phyloP scores from a whole-genome alignment of 805 yeast genomes.

The Metschnikowia chrysomelidarum region DNA sequence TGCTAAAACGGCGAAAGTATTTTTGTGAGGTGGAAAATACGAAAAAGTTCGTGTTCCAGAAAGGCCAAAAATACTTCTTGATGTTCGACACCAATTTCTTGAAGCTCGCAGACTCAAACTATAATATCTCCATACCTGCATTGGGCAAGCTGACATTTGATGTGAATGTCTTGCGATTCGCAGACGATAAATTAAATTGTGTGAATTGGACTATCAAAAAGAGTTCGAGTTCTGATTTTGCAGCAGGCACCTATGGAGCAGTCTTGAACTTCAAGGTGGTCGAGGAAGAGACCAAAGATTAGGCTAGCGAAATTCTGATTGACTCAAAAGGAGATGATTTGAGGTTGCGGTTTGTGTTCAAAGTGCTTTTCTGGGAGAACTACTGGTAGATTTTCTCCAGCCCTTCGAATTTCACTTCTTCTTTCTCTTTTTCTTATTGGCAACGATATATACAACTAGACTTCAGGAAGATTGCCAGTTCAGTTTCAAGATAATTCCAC shows the following conservation, averaged over 20 bases:
- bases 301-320: too few species aligned
- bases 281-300: slow-evolving; percentile 36
- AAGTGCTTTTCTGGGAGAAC: too few species aligned
- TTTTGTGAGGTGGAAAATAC: slow-evolving; percentile 42
- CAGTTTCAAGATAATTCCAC: too few species aligned
- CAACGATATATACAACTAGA: too few species aligned
- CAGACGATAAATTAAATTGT: slow-evolving; percentile 43
- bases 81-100: slow-evolving; percentile 56
- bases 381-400: too few species aligned
- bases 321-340: too few species aligned
- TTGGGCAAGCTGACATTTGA: slow-evolving; percentile 44
- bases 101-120: slow-evolving; percentile 48
- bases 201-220: slow-evolving; percentile 47
- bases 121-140: slow-evolving; percentile 52
- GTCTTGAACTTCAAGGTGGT: slow-evolving; percentile 37
- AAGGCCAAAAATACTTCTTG: slow-evolving; percentile 40
- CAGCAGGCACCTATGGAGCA: slow-evolving; percentile 32
- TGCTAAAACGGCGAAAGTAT: slow-evolving; percentile 37
- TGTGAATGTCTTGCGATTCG: slow-evolving; percentile 40
- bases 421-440: too few species aligned
- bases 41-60: slow-evolving; percentile 38
- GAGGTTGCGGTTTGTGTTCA: too few species aligned
- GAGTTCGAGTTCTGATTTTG: slow-evolving; percentile 34
- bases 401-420: too few species aligned
- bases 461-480: too few species aligned